A percentile compares a stretch with the other conserved stretches of the same genome.
Conservation (phyloP, 495 filamentous ascomycete genomes). For the Tuber microsphaerosporum region DNA sequence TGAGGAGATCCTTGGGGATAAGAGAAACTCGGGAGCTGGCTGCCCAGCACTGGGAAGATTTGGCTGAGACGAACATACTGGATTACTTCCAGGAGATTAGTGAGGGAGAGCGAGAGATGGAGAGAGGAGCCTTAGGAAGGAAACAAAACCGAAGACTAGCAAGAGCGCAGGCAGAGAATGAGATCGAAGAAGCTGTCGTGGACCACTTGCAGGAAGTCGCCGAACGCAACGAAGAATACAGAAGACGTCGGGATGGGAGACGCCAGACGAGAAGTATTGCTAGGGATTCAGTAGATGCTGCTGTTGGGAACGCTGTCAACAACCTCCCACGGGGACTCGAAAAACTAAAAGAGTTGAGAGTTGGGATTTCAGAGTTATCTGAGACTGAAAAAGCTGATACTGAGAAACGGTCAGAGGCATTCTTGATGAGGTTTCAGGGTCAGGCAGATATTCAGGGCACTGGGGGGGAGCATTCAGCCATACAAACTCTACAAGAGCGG, state of each 20-base stretch:
- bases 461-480: not conserved
- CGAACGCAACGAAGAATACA: not conserved
- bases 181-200: not conserved
- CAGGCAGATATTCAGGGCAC: not conserved
- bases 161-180: not conserved
- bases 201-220: not conserved
- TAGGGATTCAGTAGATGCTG: not conserved
- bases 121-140: not conserved
- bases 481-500: not conserved
- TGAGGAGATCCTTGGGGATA: not conserved
- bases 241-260: not conserved
- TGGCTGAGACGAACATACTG: not conserved
- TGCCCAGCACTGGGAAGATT: not conserved
- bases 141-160: not conserved
- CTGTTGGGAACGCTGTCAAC: not conserved
- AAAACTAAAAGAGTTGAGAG: not conserved
- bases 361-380: not conserved
- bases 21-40: not conserved
- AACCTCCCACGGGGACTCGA: not conserved
- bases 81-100: slow-evolving; percentile 4
- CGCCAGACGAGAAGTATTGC: not conserved
- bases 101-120: slow-evolving; percentile 2
- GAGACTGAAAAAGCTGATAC: not conserved
- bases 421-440: slow-evolving; percentile 4
- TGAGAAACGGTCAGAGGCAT: not conserved